A percentile compares a stretch with the other conserved stretches of the same genome.
Conservation (phyloP, 805 yeast genomes). For the Saitoella complicata region DNA sequence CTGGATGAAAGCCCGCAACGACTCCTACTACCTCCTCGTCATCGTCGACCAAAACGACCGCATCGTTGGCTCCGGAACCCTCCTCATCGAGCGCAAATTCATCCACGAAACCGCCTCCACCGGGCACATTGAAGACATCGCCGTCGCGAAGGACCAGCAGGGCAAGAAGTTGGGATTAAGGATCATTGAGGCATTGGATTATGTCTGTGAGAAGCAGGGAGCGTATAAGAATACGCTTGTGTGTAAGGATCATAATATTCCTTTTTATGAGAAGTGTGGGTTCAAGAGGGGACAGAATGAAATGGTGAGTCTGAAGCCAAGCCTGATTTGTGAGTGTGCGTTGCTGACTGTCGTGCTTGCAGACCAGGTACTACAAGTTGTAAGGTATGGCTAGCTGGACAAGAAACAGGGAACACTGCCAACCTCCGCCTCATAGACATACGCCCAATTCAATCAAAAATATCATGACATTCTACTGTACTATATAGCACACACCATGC, state of each 20-base stretch:
- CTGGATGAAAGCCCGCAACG: slow-evolving; percentile 38
- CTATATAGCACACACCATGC: no score
- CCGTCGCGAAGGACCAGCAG: slow-evolving; percentile 58
- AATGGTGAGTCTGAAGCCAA: no score
- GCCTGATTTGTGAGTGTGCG: no score
- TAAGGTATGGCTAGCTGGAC: no score
- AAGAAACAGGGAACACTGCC: no score
- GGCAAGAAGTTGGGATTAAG: slow-evolving; percentile 67
- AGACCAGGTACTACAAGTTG: no score
- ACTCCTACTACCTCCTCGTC: slow-evolving; percentile 53
- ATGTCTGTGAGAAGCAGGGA: slow-evolving; percentile 41
- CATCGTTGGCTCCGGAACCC: slow-evolving; percentile 72
- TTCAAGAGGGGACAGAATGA: no score
- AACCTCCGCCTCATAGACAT: no score
- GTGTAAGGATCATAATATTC: slow-evolving; percentile 68
- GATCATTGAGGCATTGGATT: slow-evolving; percentile 45
- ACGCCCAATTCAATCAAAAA: no score
- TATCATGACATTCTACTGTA: no score
- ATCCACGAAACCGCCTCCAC: slow-evolving; percentile 74
- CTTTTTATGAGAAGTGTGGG: slow-evolving; percentile 72
- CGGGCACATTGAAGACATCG: slow-evolving; percentile 91
- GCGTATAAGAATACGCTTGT: slow-evolving; percentile 69
- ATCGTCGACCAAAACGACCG: slow-evolving; percentile 30
- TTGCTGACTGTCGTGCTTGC: no score
- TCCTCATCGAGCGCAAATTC: slow-evolving; percentile 59